These are phyloP conservation scores for Caryopteris hybrid DNA, from an alignment of 305 asterid genomes.

Conservation along the genomic window DNA sequence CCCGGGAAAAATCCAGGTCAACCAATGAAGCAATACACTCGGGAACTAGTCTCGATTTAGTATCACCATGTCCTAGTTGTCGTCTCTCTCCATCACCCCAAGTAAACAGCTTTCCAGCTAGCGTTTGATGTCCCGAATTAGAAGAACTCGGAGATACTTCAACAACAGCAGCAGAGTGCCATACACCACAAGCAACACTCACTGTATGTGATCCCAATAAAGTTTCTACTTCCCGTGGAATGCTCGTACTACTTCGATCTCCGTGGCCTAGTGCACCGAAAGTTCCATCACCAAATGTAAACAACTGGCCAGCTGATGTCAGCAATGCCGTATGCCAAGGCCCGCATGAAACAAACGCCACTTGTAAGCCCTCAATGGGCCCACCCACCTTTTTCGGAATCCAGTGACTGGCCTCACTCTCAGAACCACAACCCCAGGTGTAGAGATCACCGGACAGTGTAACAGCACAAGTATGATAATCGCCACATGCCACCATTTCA, in stretches of 20 bases:
- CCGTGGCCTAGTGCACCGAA: slow-evolving; percentile 95
- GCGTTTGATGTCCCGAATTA: slow-evolving; percentile 20
- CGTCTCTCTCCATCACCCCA: slow-evolving; percentile 95
- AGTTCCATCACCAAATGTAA: slow-evolving; percentile 90
- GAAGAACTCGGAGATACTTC: slow-evolving; percentile 22
- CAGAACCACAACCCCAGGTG: slow-evolving; percentile 80
- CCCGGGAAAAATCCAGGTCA: slow-evolving; percentile 40
- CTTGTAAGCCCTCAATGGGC: slow-evolving; percentile 57
- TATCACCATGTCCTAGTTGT: slow-evolving; percentile 67
- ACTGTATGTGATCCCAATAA: slow-evolving; percentile 47
- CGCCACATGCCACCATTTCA: slow-evolving; percentile 74
- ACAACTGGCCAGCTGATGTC: slow-evolving; percentile 52
- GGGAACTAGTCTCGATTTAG: slow-evolving; percentile 45
- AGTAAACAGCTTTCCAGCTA: slow-evolving; percentile 67
- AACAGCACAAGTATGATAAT: slow-evolving; percentile 79
- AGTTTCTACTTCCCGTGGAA: slow-evolving; percentile 70
- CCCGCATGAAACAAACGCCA: slow-evolving; percentile 78
- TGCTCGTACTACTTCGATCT: slow-evolving; percentile 22
- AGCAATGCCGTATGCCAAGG: slow-evolving; percentile 87
- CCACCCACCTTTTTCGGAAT: slow-evolving; percentile 68
- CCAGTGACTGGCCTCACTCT: slow-evolving; percentile 74
- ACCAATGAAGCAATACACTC: slow-evolving; percentile 41
- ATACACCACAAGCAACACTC: slow-evolving; percentile 79
- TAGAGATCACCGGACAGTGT: slow-evolving; percentile 77
- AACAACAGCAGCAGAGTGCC: slow-evolving; percentile 95